Evolutionary conservation across 495 filamentous ascomycete species (phyloP).

Genomic region (Mycothermus thermophilus): DNA sequence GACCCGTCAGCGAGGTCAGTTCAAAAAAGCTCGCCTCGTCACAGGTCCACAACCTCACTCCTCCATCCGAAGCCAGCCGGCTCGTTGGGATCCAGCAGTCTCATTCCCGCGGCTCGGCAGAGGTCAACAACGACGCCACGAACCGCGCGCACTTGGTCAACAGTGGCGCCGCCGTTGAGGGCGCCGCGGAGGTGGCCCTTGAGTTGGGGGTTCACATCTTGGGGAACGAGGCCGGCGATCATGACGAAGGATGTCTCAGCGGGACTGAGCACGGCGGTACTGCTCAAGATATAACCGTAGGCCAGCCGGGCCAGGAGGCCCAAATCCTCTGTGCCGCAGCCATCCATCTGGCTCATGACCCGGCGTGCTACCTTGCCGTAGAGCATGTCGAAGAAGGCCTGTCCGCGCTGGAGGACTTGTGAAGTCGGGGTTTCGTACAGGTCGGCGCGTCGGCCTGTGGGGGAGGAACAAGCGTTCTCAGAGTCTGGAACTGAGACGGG

Average conservation of each 20-base stretch:
- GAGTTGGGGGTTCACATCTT: constrained; percentile 43
- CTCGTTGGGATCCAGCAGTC: constrained; percentile 13
- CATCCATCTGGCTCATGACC: constrained; percentile 41
- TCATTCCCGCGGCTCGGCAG: constrained; percentile 37
- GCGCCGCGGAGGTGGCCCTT: constrained; percentile 43
- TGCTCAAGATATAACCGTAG: constrained; percentile 40
- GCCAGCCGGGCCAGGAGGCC: constrained; percentile 36
- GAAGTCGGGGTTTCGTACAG: constrained; percentile 22
- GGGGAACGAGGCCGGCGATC: constrained; percentile 42
- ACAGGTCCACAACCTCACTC: constrained; percentile 22
- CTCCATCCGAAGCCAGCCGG: constrained; percentile 32
- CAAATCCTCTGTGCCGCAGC: constrained; percentile 40
- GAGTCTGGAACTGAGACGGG: too few species aligned
- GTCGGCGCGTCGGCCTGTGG: constrained; percentile 27
- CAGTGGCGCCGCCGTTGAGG: constrained; percentile 38
- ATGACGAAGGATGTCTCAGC: constrained; percentile 40
- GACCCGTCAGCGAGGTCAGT: too few species aligned
- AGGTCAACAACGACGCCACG: constrained; percentile 35
- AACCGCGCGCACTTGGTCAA: constrained; percentile 39
- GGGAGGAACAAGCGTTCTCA: too few species aligned
- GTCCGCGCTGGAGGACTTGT: constrained; percentile 32
- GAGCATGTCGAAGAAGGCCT: constrained; percentile 35
- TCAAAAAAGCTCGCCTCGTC: too few species aligned
- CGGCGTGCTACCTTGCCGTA: constrained; percentile 39
- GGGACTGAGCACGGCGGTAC: constrained; percentile 30